A percentile compares a stretch with the other conserved stretches of the same genome.
Conservation (phyloP, 2,329 filamentous ascomycete species). For the Chrysoporthe cubensis region DNA sequence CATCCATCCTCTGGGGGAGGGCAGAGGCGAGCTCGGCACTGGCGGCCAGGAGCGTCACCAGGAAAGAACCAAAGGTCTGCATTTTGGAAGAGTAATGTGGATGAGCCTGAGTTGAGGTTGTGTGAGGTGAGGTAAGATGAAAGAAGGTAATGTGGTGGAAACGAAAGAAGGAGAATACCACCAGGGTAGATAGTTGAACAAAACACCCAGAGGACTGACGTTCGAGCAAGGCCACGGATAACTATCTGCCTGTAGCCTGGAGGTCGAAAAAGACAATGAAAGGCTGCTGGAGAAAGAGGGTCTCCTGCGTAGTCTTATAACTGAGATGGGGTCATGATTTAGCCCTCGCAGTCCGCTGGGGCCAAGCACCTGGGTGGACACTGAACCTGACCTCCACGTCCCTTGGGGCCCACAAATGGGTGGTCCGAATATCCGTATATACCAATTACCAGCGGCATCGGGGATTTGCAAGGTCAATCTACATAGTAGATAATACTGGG, state of each 20-base stretch:
- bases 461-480: background rate
- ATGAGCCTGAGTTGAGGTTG: background rate
- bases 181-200: constrained; percentile 3
- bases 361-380: background rate
- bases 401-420: background rate
- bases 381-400: background rate
- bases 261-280: background rate
- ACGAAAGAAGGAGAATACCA: constrained; percentile 7
- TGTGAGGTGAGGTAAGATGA: background rate
- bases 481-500: background rate
- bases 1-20: constrained; percentile 28
- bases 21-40: constrained; percentile 30
- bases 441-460: background rate
- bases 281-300: background rate
- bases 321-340: background rate
- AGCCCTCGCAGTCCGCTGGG: background rate
- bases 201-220: background rate
- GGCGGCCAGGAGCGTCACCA: constrained; percentile 28
- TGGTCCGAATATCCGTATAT: constrained; percentile 5
- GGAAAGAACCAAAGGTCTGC: constrained; percentile 28
- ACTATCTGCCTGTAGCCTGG: background rate
- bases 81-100: constrained; percentile 10
- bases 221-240: background rate
- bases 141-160: background rate
- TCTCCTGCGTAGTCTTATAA: constrained; percentile 1